Evolutionary conservation across 371 early-diverging fungal genomes (phyloP).

Genomic region (Mortierella sp.): DNA sequence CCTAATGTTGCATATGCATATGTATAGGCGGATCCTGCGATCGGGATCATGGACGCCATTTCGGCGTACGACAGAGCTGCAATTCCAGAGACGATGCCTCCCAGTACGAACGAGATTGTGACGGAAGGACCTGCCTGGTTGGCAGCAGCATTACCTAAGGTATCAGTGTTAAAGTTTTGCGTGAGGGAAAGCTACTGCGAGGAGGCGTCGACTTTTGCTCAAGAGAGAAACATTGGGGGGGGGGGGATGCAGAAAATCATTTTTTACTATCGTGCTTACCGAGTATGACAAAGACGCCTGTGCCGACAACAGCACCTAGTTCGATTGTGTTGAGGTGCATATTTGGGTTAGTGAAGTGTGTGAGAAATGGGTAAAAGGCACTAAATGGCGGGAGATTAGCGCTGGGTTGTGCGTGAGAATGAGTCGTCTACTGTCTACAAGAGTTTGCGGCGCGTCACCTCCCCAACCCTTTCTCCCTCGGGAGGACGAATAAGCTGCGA

Average conservation of each 20-base stretch:
- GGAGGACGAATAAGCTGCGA: too few relatives aligned
- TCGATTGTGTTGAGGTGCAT: neutral
- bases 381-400: too few relatives aligned
- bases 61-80: slow-evolving; percentile 87
- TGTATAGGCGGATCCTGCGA: slow-evolving; percentile 87
- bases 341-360: slow-evolving; percentile 24
- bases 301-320: slow-evolving; percentile 82
- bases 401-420: too few relatives aligned
- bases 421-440: too few relatives aligned
- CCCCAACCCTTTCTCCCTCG: too few relatives aligned
- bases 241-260: too few relatives aligned
- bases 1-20: slow-evolving; percentile 89
- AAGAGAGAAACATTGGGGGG: too few relatives aligned
- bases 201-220: too few relatives aligned
- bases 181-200: neutral
- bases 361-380: neutral
- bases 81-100: slow-evolving; percentile 77
- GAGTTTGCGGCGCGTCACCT: too few relatives aligned
- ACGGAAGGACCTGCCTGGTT: slow-evolving; percentile 85
- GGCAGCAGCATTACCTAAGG: slow-evolving; percentile 80
- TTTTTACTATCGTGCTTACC: slow-evolving; percentile 40
- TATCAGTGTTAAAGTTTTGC: neutral
- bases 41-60: slow-evolving; percentile 86
- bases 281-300: slow-evolving; percentile 62
- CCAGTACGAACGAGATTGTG: slow-evolving; percentile 80